Base-by-base conservation (phyloP, 176 grass and related monocot species). In the Musa itinerans region DNA sequence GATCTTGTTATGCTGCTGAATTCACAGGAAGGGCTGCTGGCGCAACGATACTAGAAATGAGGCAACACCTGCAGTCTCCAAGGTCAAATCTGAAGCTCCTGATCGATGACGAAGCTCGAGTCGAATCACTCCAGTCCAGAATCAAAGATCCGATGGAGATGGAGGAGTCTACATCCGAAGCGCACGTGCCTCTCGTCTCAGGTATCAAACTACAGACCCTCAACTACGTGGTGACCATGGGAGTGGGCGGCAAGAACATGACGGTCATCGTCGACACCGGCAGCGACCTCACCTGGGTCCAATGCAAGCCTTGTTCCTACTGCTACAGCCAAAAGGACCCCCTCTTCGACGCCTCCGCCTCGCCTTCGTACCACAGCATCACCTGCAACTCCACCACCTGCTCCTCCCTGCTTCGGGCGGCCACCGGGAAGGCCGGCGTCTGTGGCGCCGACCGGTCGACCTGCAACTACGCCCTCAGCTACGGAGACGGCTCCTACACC, bases 241-340 rank as follows among this genome's bases (percentile, higher is more conserved):
- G 25, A 7, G 56, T 98, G 52, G 90, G 90, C 11, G 68, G 73
- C 53, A 63, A 54, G 63, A 85, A 86, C 63, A 87, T 78, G 34
- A 93, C 88, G 9, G 90, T 98, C 80, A 98, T 98, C 74, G 84
- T 98, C 52, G 93, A 97, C 64, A 97, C 93, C 0, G 93, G 93
- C 5, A 97, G 90, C 74, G 93, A 97, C 63, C 90, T 97, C 49
- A 97, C 93, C 26, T 97, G 93, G 93, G 93, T 97, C 54, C 93
- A 92, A 82, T 92, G 90, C 90, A 91, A 90, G 62, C 88, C 94
- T n/a, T 98, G 94, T 76, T 53, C 54, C 12, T n/a, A 17, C 72
- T 98, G 94, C 81, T 93, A 98, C 82, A 78, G 66, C 20, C 90
- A 98, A 59, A 65, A 50, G 62, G 88, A 98, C 64, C 94, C 90